These are phyloP conservation scores for Trichoderma koningii DNA, from an alignment of 2,329 filamentous ascomycete species.

Conservation along the genomic window DNA sequence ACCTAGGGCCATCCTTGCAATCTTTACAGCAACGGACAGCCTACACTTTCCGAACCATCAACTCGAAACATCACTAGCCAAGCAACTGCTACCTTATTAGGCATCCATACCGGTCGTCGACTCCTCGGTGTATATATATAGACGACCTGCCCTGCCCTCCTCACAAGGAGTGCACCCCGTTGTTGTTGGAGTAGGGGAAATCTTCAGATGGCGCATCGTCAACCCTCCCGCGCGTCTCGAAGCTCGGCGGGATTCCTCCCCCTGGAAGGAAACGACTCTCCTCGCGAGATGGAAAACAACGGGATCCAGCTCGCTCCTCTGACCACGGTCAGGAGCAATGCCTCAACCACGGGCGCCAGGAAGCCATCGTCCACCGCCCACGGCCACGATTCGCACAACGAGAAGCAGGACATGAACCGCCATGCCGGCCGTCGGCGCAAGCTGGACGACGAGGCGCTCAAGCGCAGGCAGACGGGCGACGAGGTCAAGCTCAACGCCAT, in stretches of 20 bases:
- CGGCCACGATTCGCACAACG: slow-evolving; percentile 39
- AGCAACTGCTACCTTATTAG: background rate
- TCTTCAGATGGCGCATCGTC: slow-evolving; percentile 30
- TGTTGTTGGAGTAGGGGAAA: slow-evolving; percentile 15
- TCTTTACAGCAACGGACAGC: slow-evolving; percentile 7
- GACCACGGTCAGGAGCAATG: slow-evolving; percentile 56
- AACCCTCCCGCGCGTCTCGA: slow-evolving; percentile 31
- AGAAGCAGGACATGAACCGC: slow-evolving; percentile 47
- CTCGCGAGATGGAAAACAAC: slow-evolving; percentile 45
- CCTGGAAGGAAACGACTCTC: slow-evolving; percentile 38
- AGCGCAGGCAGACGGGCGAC: slow-evolving; percentile 52
- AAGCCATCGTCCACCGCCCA: slow-evolving; percentile 45
- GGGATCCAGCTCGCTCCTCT: slow-evolving; percentile 48
- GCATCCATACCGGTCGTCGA: background rate
- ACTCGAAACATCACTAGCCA: slow-evolving; percentile 3
- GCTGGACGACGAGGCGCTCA: slow-evolving; percentile 43
- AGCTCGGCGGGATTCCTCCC: slow-evolving; percentile 49
- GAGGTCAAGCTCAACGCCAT: slow-evolving; percentile 63
- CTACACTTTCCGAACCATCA: background rate
- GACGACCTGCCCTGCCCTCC: background rate
- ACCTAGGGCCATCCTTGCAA: slow-evolving; percentile 5
- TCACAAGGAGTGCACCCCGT: background rate
- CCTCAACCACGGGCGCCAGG: slow-evolving; percentile 56
- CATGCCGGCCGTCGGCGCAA: slow-evolving; percentile 53
- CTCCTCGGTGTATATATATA: background rate